Base-by-base conservation (phyloP, 805 yeast genomes). In the Candida khao-thaluensis region DNA sequence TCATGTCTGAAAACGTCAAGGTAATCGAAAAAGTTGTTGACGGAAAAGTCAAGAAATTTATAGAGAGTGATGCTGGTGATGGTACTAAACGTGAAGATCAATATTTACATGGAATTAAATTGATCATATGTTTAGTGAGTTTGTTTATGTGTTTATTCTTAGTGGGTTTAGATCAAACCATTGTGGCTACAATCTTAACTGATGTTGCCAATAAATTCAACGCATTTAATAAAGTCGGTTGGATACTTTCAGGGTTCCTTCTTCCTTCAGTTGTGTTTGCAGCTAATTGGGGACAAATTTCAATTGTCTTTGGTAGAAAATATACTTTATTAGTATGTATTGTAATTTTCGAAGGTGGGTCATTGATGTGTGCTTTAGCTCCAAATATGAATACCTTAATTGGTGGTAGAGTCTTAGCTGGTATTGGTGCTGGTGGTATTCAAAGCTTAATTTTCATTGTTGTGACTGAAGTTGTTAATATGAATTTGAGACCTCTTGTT, bases 1-100 rank as follows among this genome's bases (percentile, higher is more conserved):
- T 16, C 17, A 29, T 29, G 32, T 17, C 32, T n/a, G 32, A 17
- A 14, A 29, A 29, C 23, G 15, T 11, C n/a, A 29, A 29, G 17
- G 32, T 29, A 3, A 17, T 29, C 2, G 32, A 29, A 17, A 31
- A 31, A 16, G 26, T 31, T 5, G 35, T 31, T 21, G 26, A 31
- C 14, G 35, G 35, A 4, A 14, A 31, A 10, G 20, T 22, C 35
- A 43, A 46, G 31, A 41, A 44, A 21, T 66, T 57, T 41, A 43
- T 51, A 20, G 74, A 70, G 43, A 51, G 63, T 36, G 72, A 69
- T 47, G 71, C 72, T 17, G 71, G 72, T 26, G 72, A 67, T 42
- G 72, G 71, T 12, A 63, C 71, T 5, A 53, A 45, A 31, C 54
- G 68, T 46, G 62, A 61, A 38, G 71, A 67, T 21, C 67, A 64